Base-by-base conservation (phyloP, 2,329 filamentous ascomycete species). In the Arthrinium puccinioides region DNA sequence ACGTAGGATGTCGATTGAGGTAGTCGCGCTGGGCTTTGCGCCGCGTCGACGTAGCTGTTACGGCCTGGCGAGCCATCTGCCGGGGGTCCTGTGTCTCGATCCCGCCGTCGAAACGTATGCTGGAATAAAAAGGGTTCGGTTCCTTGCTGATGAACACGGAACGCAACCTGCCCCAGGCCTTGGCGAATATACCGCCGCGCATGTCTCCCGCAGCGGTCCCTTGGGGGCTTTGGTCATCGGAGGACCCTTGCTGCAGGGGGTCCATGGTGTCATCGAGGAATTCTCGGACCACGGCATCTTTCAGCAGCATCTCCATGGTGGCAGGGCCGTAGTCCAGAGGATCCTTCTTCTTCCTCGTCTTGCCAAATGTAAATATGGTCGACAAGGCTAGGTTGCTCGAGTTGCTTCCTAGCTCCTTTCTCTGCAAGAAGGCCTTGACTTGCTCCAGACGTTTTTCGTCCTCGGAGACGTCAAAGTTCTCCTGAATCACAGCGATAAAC, bases 401-500 rank as follows among this genome's bases (percentile, higher is more conserved):
- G 57, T 66, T 68, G 26, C 76, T 76, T 18, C 82, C 85, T 21
- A 95, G 69, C 51, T 97, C 89, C 56, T 90, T 94, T 49, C 89
- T 81, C 54, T 94, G 87, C 30, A 98, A 67, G 51, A 97, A 98
- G 2, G 90, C 87, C 53, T 89, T 90, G 43, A 98, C 89, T 62
- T 98, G 94, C 57, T 97, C 87, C 44, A 97, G 65, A 15, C 94
- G 87, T 63, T 98, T 98, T 59, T 97, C 89, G 56, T 98, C 94
- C 58, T 98, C 92, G 4, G 89, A 94, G 19, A 98, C 88, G 62
- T 98, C 92, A 57, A 98, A 98, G 54, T 95, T 98, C 57, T 98
- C 92, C 60, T 98, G 92, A 47, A 98, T 98, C 64, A 98, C 92
- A 70, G 92, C 92, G 85, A 98, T 97, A 70, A 98, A 98, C 92